Evolutionary conservation across 192 early-diverging fungal species (phyloP).

Genomic region (Backusella luteola): DNA sequence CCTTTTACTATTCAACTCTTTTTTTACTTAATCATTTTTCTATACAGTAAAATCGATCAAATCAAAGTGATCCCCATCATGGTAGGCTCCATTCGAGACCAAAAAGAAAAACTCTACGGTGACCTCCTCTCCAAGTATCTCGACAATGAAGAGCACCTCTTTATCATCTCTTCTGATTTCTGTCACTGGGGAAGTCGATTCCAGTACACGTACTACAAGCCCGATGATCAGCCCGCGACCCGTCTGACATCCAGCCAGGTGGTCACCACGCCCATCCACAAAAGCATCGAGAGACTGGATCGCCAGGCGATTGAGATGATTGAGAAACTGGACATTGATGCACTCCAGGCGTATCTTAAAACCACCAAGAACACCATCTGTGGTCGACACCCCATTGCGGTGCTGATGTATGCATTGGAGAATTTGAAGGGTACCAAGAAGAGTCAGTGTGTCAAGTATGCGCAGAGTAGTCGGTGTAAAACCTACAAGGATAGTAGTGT

Average conservation of each 20-base stretch:
- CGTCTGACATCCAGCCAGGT: constrained; percentile 3
- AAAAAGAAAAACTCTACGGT: constrained; percentile 68
- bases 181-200: constrained; percentile 97
- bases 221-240: constrained; percentile 12
- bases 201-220: constrained; percentile 68
- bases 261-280: constrained; percentile 58
- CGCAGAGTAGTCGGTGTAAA: constrained; percentile 72
- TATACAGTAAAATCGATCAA: constrained; percentile 44
- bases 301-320: constrained; percentile 78
- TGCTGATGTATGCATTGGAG: constrained; percentile 72
- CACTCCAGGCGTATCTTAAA: constrained; percentile 70
- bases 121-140: constrained; percentile 75
- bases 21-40: no score
- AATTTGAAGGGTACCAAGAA: constrained; percentile 24
- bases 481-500: constrained; percentile 66
- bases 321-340: constrained; percentile 54
- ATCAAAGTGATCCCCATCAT: constrained; percentile 87
- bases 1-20: no score
- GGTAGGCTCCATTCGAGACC: constrained; percentile 69
- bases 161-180: constrained; percentile 97
- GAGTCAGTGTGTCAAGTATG: constrained; percentile 79
- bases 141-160: constrained; percentile 64
- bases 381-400: constrained; percentile 86
- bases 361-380: constrained; percentile 92
- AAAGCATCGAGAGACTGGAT: constrained; percentile 81